Evolutionary conservation across 78 protist species (phyloP), one percentile per base, ranked within the genome.

Genomic region (Acrasis kona): DNA sequence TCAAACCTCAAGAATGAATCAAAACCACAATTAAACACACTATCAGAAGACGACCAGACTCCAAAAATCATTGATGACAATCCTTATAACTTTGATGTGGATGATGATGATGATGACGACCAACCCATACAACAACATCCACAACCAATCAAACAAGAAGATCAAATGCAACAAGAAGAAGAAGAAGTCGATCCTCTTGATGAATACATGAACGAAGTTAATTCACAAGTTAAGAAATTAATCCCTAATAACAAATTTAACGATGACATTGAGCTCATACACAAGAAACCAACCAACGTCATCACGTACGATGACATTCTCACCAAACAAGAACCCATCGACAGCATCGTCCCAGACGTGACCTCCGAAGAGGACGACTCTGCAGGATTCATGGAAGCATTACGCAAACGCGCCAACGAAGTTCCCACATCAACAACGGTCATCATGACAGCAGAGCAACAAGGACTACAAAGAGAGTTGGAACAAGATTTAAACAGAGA

Each of bases 171-270:
- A 31, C 72, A 40, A 2, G 83, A 74, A 9, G 90, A 82, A 10
- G 93, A 89, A 5, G 91, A 86, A 2, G 50, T 77, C 1, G 94
- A 90, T 66, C 85, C 90, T 8, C 77, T 90, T 2, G 94, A 90
- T 41, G 89, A 88, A 39, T 90, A 35, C 78, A 90, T 90, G 94
- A 66, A 31, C 36, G 75, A 39, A 10, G 65, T 87, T 4, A 27
- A 76, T 10, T 39, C 8, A 10, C 61, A 84, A 70, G 82, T 39
- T 10, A 36, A 28, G 36, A 6, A 68, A 29, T 5, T 32, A 10
- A 73, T 5, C 27, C 38, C 7, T 12, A 10, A 36, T 39, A 5
- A 5, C 42, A 27, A 40, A 1, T 0, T 8, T 1, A 19, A 34
- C 19, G 1, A 1, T 32, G 66, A n/a, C n/a, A n/a, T n/a, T n/a